Conservation (phyloP, 2,329 filamentous ascomycete species). For the Aureobasidium sp. region DNA sequence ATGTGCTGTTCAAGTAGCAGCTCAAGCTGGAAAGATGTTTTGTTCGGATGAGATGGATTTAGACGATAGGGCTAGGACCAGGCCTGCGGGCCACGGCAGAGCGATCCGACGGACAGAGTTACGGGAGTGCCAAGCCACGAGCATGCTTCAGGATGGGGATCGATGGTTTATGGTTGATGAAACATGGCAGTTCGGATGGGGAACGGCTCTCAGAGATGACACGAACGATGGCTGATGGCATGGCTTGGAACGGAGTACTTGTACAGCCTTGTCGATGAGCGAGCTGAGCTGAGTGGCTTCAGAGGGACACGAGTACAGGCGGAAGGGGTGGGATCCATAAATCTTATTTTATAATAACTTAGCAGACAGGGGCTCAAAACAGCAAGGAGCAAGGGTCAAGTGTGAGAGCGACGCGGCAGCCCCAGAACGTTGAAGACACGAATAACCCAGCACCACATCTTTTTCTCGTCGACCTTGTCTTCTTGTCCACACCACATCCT, state of each 20-base stretch:
- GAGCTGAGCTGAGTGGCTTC: background rate
- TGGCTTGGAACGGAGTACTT: background rate
- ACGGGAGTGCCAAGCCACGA: background rate
- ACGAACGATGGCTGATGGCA: background rate
- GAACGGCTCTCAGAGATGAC: background rate
- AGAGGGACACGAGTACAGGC: background rate
- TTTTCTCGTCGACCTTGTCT: background rate
- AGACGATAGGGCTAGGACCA: background rate
- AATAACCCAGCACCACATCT: background rate
- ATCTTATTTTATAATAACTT: slow-evolving; percentile 1
- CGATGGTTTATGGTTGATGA: background rate
- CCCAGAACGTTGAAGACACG: slow-evolving; percentile 5
- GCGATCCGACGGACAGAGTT: background rate
- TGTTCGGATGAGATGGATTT: background rate
- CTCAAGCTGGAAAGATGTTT: background rate
- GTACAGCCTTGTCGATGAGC: background rate
- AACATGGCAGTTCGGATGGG: slow-evolving; percentile 3
- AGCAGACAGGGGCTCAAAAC: background rate
- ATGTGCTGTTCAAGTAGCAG: background rate
- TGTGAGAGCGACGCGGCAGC: background rate
- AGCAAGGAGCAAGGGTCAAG: background rate
- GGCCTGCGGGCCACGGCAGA: background rate
- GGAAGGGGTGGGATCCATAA: background rate
- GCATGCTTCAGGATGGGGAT: background rate
- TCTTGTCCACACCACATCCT: slow-evolving; percentile 1